Base-by-base conservation (phyloP, 768 basidiomycete genomes). In the Lyophyllum semitale region DNA sequence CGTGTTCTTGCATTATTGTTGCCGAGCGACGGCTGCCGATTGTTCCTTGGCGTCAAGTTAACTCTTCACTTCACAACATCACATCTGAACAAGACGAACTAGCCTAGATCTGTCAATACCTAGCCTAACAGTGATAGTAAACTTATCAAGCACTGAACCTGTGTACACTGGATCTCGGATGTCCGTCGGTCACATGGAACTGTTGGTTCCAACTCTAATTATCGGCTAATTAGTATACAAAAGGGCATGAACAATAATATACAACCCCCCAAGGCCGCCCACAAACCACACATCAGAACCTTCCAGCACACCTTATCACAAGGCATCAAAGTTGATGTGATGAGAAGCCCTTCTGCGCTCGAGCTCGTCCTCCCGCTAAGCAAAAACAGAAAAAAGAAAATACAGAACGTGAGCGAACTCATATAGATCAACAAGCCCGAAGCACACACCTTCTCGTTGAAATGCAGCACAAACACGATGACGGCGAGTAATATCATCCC, bases 261-360 rank as follows among this genome's bases (percentile, higher is more conserved):
- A 61, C 57, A 38, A 47, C 45, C 30, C 15, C n/a, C 25, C 44
- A 37, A 22, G 26, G 1, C 20, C 8, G n/a, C 12, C 35, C 27
- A n/a, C 6, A 38, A 38, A 25, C 29, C 22, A 37, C 22, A 26
- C 23, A 32, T 44, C 44, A 55, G 15, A 35, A 22, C 22, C 51
- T 27, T 38, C 37, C 15, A 38, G 17, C 37, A 17, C 15, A 8
- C 18, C 37, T 2, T 15, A 45, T 79, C 77, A 97, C 63, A 98
- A 74, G 12, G 96, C 96, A 69, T 95, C 94, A 65, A 99, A 98
- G 62, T 99, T 99, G 70, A 99, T 96, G 65, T 93, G 89, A 72
- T 97, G 94, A n/a, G 95, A 88, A 27, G 87, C 84, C 62, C 89
- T 81, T 63, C 93, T 81, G 55, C 95, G 71, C 70, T 99, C 96